Conservation (phyloP, 306 rosid species). For the Cicer pinnatifidum region DNA sequence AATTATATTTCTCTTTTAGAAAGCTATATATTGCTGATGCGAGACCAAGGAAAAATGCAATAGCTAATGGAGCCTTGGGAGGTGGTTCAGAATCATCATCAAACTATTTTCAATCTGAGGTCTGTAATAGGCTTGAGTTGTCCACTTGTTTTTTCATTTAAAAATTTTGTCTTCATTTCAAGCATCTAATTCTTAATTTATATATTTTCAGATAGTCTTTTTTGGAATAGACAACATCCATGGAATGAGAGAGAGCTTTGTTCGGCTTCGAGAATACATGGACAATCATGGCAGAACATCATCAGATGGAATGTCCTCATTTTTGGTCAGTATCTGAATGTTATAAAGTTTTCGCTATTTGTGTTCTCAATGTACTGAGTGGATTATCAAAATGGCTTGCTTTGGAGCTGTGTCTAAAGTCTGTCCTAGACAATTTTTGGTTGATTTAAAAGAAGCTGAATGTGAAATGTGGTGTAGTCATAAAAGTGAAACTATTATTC, state of each 20-base stretch:
- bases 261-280: constrained; percentile 87
- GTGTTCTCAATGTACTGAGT: constrained; percentile 32
- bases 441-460: constrained; percentile 33
- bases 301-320: constrained; percentile 97
- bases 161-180: constrained; percentile 34
- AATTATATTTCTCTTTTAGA: constrained; percentile 52
- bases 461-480: constrained; percentile 10
- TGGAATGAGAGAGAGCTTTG: constrained; percentile 95
- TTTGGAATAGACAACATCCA: constrained; percentile 99
- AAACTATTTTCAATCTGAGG: constrained; percentile 92
- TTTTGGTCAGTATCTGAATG: constrained; percentile 73
- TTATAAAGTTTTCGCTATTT: constrained; percentile 26
- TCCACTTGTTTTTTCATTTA: constrained; percentile 31
- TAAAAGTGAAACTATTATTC: constrained; percentile 31
- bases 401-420: constrained; percentile 25
- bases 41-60: constrained; percentile 93
- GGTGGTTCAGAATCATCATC: constrained; percentile 99
- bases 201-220: constrained; percentile 69
- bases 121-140: constrained; percentile 48
- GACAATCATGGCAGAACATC: constrained; percentile 87
- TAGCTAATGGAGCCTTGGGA: constrained; percentile 99
- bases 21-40: constrained; percentile 97
- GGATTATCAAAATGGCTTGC: constrained; percentile 35
- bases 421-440: constrained; percentile 10
- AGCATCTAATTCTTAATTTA: constrained; percentile 26